Evolutionary conservation across 441 rosid species (phyloP), one percentile per base, ranked within the genome.

Genomic region (Kokia cookei): DNA sequence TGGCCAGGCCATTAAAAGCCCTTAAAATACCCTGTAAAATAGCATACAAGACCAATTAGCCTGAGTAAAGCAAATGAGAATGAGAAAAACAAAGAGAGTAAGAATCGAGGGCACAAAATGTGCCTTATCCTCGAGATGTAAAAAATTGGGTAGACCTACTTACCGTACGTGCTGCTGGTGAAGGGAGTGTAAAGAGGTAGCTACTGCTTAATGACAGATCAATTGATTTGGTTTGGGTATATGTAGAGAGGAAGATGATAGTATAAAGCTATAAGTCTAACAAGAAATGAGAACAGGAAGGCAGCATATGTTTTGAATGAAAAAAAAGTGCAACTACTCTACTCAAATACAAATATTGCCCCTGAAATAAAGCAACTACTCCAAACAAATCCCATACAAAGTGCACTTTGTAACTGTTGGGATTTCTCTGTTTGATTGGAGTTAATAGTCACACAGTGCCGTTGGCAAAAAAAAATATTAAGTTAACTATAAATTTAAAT

Each of bases 1-100:
- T 67, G 17, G 75, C 57, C 48, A 65, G 78, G 66, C 53, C 15
- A 67, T 77, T 75, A 3, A 58, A 84, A 73, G 75, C 81, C 74
- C 60, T 75, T 69, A 71, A 62, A 19, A 50, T 55, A 2, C 69
- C 86, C 89, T 83, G 77, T 61, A 62, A 68, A 29, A 69, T 29
- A 55, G 72, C 50, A 57, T 12, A 10, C 6, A 32, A 73, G 42
- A 62, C 19, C 4, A 43, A 15, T 35, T 58, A 74, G 60, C 66
- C 75, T 27, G 6, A 45, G 0, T 45, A 53, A 40, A 43, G 12
- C 26, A 61, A 5, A 37, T n/a, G 13, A 32, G 6, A 32, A 5
- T 1, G 37, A 32, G 6, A 32, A 32, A 32, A 32, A 32, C 37
- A 5, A 32, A 32, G 37, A 32, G 37, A 32, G 5, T 32, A 32